Base-by-base conservation (phyloP, 148 eudicot species). In the Chenopodium quinoa region DNA sequence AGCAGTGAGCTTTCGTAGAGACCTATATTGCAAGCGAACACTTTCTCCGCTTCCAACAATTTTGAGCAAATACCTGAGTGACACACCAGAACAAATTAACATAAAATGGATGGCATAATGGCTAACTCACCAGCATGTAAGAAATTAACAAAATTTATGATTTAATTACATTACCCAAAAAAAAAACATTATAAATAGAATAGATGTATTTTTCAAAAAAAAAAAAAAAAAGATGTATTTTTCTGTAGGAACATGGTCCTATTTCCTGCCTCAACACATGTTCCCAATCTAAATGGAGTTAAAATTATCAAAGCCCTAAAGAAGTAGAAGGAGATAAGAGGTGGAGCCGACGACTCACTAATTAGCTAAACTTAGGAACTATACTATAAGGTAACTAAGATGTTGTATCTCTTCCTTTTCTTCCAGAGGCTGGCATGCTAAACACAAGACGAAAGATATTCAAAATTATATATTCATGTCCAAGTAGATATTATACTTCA, bases 21-120 rank as follows among this genome's bases (percentile, higher is more conserved):
- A 94, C 52, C 98, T 93, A 63, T 94, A 94, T 62, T 94, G 98
- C 87, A 94, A 83, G 68, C 96, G 88, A 34, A 94, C 90, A 81
- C 85, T 91, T 84, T 92, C 94, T 71, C 91, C 98, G n/a, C 88
- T 92, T 65, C 83, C 89, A 31, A 92, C 84, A 40, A 93, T 89
- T 86, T 89, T 89, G 27, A 93, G 89, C 88, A 85, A 85, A 83
- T 93, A 93, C 98, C 98, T 93, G 82, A 52, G 34, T 44, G 68
- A 73, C 9, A 66, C 17, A 32, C 69, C 69, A 63, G 54, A 60
- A 27, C 74, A 75, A 52, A 22, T 31, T 5, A 46, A 48, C 8
- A 2, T 29, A 12, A 71, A 32, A 13, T 1, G 17, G 50, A 2
- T 17, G 68, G 29, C 46, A 52, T 10, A 44, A 16, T 62, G 73